Evolutionary conservation across 257 asterid species (phyloP), one percentile per base, ranked within the genome.

Genomic region (Jacaranda mimosifolia): DNA sequence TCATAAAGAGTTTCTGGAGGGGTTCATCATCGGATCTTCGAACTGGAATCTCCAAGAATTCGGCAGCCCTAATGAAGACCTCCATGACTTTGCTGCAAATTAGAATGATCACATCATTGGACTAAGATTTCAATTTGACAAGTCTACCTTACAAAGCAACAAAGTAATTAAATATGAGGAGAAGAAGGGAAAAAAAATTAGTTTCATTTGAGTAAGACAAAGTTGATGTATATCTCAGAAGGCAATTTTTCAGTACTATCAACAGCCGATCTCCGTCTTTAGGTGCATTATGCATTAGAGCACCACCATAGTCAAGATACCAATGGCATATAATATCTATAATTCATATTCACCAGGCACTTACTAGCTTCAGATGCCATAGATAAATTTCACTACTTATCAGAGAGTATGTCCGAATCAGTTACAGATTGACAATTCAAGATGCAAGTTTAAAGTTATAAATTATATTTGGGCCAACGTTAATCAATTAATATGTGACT

Each of bases 1-100:
- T 74, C 82, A 70, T 79, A 79, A 91, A 95, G 81, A 95, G 97
- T 76, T 91, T 90, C 62, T 88, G 97, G 65, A 95, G 90, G 75
- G 97, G 94, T 74, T 90, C 96, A 42, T 93, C 98, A 59, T 95
- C 98, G 40, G 92, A 82, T 83, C 94, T 86, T 74, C 97, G 95
- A 68, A 91, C 89, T 14, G 98, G 97, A 79, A 93, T 87, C 76
- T 89, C 96, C 84, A 90, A 43, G 84, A 81, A 95, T 65, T 95
- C 98, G 72, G 97, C 92, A 62, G 99, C 99, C 86, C 68, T 94
- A 59, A 85, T 43, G 80, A 95, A 93, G 77, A 95, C 84, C 73
- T 93, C 99, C 91, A 91, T 82, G 69, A 93, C 90, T 90, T 95
- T 95, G 86, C 99, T 95, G 94, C 68, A 82, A 45, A 79, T 84